Evolutionary conservation across 352 stramenopile genomes (phyloP).

Genomic region (Pythium phragmitis): DNA sequence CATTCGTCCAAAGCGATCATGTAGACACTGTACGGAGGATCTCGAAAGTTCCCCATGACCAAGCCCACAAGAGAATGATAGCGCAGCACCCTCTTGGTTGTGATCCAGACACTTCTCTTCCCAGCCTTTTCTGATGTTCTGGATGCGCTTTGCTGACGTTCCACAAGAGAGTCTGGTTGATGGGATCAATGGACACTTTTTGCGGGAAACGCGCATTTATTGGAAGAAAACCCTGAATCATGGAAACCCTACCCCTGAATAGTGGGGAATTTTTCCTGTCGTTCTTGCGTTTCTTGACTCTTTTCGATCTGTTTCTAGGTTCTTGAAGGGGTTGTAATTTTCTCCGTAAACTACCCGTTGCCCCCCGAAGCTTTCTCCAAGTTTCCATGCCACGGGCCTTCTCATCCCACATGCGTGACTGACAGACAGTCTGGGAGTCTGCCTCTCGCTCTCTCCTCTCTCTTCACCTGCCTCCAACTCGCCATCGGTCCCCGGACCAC

Average conservation of each 20-base stretch:
- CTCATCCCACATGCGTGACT: conserved; percentile 19
- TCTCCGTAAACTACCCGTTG: not conserved
- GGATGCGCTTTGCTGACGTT: not conserved
- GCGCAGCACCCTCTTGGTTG: not conserved
- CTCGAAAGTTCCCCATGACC: too few species aligned
- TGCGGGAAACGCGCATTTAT: not conserved
- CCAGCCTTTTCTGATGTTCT: conserved; percentile 1
- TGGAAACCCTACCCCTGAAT: conserved; percentile 4
- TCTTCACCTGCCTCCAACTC: conserved; percentile 5
- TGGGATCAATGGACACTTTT: not conserved
- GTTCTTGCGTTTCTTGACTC: too few species aligned
- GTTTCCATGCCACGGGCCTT: conserved; percentile 20
- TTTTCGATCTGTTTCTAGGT: conserved; percentile 4
- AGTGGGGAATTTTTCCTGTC: not conserved
- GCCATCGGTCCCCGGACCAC: conserved; percentile 9
- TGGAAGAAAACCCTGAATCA: conserved; percentile 1
- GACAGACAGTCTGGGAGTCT: conserved; percentile 2
- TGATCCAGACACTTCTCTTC: not conserved
- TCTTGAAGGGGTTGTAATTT: not conserved
- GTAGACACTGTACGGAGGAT: too few species aligned
- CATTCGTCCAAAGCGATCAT: not conserved
- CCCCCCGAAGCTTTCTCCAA: not conserved
- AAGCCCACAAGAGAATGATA: too few species aligned
- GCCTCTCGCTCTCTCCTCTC: conserved; percentile 11
- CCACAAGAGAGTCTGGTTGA: not conserved